These are phyloP conservation scores for Aegilops umbellulata DNA, from an alignment of 176 grass and related monocot genomes.

Conservation along the genomic window DNA sequence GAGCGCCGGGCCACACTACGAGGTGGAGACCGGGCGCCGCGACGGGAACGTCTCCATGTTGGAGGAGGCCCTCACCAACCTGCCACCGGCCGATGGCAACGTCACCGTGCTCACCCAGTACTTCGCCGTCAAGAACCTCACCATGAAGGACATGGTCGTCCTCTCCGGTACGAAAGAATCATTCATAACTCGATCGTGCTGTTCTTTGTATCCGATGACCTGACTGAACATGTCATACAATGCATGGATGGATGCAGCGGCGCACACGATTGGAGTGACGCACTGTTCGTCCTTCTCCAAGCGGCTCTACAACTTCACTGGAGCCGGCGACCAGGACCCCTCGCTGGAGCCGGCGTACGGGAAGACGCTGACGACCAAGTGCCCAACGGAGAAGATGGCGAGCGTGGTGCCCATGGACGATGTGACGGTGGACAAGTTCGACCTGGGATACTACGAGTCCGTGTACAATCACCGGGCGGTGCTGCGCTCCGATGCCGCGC, in stretches of 20 bases:
- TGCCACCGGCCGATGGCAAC: conserved; percentile 51
- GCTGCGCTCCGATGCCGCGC: conserved; percentile 45
- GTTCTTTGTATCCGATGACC: too few relatives aligned
- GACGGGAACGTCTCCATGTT: conserved; percentile 53
- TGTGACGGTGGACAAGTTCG: conserved; percentile 7
- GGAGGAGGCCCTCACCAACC: conserved; percentile 21
- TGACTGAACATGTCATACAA: too few relatives aligned
- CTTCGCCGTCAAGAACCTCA: conserved; percentile 60
- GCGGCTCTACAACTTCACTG: conserved; percentile 61
- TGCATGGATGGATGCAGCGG: conserved; percentile 21
- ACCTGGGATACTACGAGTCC: conserved; percentile 48
- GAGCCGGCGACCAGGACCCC: conserved; percentile 43
- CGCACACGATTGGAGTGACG: conserved; percentile 59
- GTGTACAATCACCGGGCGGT: conserved; percentile 20
- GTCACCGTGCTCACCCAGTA: conserved; percentile 35
- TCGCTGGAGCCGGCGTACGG: conserved; percentile 39
- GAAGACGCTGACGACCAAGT: conserved; percentile 9
- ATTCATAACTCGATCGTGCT: background rate
- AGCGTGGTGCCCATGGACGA: conserved; percentile 36
- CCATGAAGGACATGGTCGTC: conserved; percentile 62
- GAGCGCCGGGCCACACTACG: conserved; percentile 48
- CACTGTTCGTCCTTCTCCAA: conserved; percentile 54
- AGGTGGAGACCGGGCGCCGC: conserved; percentile 45
- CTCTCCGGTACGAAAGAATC: conserved; percentile 44
- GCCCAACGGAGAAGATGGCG: background rate